phyloP scores from a whole-genome alignment of 108 stramenopile genomes.

The Pseudonitzschia pungens region DNA sequence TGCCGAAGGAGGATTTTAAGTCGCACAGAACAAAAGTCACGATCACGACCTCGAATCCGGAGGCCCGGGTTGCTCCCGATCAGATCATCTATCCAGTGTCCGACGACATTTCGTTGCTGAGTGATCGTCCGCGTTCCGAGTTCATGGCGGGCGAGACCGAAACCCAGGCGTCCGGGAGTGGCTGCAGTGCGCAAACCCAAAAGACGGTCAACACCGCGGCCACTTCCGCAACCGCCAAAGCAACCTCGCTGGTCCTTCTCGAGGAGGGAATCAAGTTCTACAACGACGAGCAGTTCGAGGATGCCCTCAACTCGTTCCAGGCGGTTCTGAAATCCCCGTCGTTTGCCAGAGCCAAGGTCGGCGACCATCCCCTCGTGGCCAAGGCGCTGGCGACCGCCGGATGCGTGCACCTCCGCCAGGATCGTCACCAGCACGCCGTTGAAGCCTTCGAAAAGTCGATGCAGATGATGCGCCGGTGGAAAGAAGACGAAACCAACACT shows the following conservation, averaged over 20 bases:
- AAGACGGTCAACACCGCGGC: not conserved
- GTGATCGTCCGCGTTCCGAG: no score
- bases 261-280: constrained; percentile 24
- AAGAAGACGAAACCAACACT: not conserved
- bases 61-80: not conserved
- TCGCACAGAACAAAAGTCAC: not conserved
- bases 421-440: constrained; percentile 18
- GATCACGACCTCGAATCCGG: not conserved
- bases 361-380: constrained; percentile 24
- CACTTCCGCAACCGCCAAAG: not conserved
- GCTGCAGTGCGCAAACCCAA: constrained; percentile 9
- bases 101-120: not conserved
- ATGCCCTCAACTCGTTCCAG: constrained; percentile 32
- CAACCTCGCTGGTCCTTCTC: not conserved
- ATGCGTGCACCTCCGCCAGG: constrained; percentile 25
- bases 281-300: constrained; percentile 7
- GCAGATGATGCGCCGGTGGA: constrained; percentile 22
- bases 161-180: constrained; percentile 3
- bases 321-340: constrained; percentile 29
- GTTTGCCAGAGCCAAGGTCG: not conserved
- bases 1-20: no score
- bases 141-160: not conserved
- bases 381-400: constrained; percentile 38
- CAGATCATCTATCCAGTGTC: not conserved
- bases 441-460: constrained; percentile 18